Evolutionary conservation across 73 alveolate species (phyloP), one percentile per base, ranked within the genome.

Genomic region (Paramecium octaurelia): DNA sequence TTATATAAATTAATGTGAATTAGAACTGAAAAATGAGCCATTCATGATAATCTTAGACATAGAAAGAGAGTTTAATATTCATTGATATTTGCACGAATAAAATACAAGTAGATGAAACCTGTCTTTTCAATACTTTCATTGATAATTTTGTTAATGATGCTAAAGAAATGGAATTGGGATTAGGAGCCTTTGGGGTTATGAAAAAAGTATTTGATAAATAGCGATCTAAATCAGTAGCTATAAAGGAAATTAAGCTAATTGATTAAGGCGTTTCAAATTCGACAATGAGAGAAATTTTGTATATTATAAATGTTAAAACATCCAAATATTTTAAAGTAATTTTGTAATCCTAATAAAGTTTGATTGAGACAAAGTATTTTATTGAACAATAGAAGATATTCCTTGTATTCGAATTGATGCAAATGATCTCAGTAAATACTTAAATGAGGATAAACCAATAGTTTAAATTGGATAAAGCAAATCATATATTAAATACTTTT

Each of bases 121-220:
- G 24, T 18, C 29, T 14, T 4, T 88, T 24, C 58, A 14, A 20
- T 23, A 35, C 69, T 6, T 88, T 88, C 44, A 84, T 93, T 94
- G 48, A 43, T n/a, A 95, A 95, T 76, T 96, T 96, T 83, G 91
- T 60, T 40, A 92, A 93, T 29, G 84, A 92, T 31, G 98, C 93
- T 12, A 90, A 92, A 92, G 69, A 27, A 1, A 27, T 1, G 31
- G 1, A 27, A 27, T n/a, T 97, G 73, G 99, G 99, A 64, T 97
- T 94, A 86, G 99, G 99, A 50, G 95, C 99, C 40, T 97, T 96
- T 92, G 99, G 99, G 11, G 97, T 95, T 12, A 99, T 97, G 40
- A 95, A 68, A 91, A 97, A 96, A 84, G 98, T 97, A 34, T 69
- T 70, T 93, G 98, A 96, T 60, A 69, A 29, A 36, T 11, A 6